Base-by-base conservation (phyloP, 2,329 filamentous ascomycete genomes). In the Dichotomopilus funicola region DNA sequence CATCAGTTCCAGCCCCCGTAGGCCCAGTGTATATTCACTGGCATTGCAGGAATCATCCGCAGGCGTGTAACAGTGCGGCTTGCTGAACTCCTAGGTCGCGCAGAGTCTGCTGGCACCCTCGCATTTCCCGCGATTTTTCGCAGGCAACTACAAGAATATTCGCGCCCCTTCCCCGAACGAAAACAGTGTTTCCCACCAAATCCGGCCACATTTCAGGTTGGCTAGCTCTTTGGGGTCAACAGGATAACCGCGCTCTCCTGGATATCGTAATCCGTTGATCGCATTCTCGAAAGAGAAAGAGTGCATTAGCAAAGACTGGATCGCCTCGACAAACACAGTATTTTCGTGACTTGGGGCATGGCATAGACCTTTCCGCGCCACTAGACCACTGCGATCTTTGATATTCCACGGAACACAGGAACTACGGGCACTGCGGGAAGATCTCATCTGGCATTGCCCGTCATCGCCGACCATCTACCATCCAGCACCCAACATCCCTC, bases 1-100 rank as follows among this genome's bases (percentile, higher is more conserved):
- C 57, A 61, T 62, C 59, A 59, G 59, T 59, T 56, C 41, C 55
- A 59, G 45, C 57, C 53, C 53, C 48, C 57, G 63, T 64, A 65
- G 58, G 57, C 53, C 55, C 53, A 57, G 56, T 47, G 47, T 49
- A 48, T 43, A 42, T 46, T 48, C 52, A 49, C 49, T 50, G 35
- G 33, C 42, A 36, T 55, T 47, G 31, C 40, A 51, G 27, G 48
- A 48, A n/a, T 40, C 42, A n/a, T 33, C n/a, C 10, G 9, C 42
- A 6, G 6, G 47, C 51, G 33, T 27, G 19, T 27, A 52, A 36
- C n/a, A 36, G 12, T 46, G 45, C 33, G 33, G 49, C 44, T 50
- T 51, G 46, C 48, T 51, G 44, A 52, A 49, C 48, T 45, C n/a
- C 47, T 50, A 19, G 27, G 34, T 38, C 43, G 51, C 37, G 33